Evolutionary conservation across 371 early-diverging fungal genomes (phyloP), one percentile per base, ranked within the genome.

Genomic region (Nematocida ausubeli): DNA sequence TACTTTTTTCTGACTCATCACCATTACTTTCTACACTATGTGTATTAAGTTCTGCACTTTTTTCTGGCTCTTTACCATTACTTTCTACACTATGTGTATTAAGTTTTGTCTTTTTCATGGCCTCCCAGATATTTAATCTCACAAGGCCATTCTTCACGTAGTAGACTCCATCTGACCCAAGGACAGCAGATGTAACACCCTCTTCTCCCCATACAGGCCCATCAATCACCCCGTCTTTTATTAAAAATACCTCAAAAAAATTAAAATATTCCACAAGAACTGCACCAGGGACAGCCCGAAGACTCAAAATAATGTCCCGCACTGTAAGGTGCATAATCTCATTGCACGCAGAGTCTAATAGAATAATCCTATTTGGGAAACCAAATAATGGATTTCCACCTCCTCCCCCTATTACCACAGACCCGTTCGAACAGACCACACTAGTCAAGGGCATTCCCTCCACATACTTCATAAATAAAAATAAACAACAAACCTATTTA

Each of bases 381-480:
- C 78, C 78, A 35, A 32, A 75, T 9, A 42, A 6, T 12, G 68
- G 40, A 35, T 75, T 75, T 24, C 78, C 78, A 5, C 78, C 78
- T 39, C 78, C 78, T 0, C 78, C 78, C 0, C 78, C 78, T 12
- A 75, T 22, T n/a, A 75, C 37, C 12, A 72, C 22, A 14, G 22
- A 6, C 28, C 37, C 66, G 2, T 34, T 19, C 4, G 26, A 22
- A 50, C 24, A 4, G 7, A 66, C 55, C 24, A 22, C 24, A 24
- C 55, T 55, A 12, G 55, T 55, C 0, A 44, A 19, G 9, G 47
- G 47, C 47, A 44, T 44, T 44, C 47, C 47, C 19, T 44, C 47
- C 19, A 14, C 19, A 19, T 44, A 44, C 19, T 54, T 54, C 28
- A 28, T 28, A 54, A 19, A 9, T 6, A 19, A 6, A 44, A 44